Base-by-base conservation (phyloP, 2,329 filamentous ascomycete species). In the Beauveria asiatica region DNA sequence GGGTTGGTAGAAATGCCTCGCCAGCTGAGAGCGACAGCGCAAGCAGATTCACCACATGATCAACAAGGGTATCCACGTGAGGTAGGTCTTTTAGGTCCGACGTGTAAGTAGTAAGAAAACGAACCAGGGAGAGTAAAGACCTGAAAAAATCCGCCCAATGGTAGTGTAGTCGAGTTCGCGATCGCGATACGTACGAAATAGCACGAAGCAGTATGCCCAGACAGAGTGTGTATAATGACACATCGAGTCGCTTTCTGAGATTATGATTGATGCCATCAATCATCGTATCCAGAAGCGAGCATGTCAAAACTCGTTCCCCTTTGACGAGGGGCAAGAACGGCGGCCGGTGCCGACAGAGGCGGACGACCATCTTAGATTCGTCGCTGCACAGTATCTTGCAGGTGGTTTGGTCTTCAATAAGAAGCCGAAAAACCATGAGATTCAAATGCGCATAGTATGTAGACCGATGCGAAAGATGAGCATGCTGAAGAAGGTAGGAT, bases 71-170 rank as follows among this genome's bases (percentile, higher is more conserved):
- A 48, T 87, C 81, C n/a, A 92, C 87, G 63, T 87, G 83, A 3
- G 83, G 76, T 46, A 90, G 76, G 41, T 78, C 78, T 65, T 86
- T 85, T 30, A 99, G 78, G 67, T 97, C 92, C 6, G 84, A 76
- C 4, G 87, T 84, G 70, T 99, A 99, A 27, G 88, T 92, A 2
- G 89, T 91, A 49, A 97, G 80, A 76, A 99, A 99, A 48, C 91
- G 88, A 64, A 96, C 85, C 23, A 99, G 86, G 5, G 90, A 88
- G 11, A 97, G 82, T 3, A 99, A 79, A 2, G 90, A 90, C 55
- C 92, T 87, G 85, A 96, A 99, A 30, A 99, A 83, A 68, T 97
- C 92, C 1, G 91, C 86, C 94, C 94, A 99, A 75, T 99, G 94
- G 71, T 97, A 97, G 17, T 80, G 74, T 19, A 97, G 80, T 39